A percentile compares a stretch with the other conserved stretches of the same genome.
Conservation (phyloP, 768 basidiomycete species). For the Russula sp. region DNA sequence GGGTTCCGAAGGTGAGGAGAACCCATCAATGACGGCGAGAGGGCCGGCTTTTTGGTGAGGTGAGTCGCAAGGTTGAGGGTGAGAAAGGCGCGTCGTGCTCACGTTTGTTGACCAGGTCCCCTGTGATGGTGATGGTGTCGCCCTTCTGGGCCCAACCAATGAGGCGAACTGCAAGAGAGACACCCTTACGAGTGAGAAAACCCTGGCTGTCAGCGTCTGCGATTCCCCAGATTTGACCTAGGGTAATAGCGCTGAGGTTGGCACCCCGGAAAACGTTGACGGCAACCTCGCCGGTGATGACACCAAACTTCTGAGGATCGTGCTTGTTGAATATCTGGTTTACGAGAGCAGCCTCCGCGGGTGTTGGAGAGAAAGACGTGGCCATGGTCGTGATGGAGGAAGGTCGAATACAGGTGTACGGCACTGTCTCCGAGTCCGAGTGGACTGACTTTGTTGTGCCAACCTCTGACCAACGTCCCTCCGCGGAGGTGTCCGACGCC, state of each 20-base stretch:
- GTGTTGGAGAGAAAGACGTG: slow-evolving; percentile 42
- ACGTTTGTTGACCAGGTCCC: slow-evolving; percentile 67
- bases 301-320: slow-evolving; percentile 74
- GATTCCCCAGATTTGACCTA: slow-evolving; percentile 92
- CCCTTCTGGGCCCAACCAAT: slow-evolving; percentile 92
- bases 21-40: slow-evolving; percentile 70
- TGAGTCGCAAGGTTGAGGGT: slow-evolving; percentile 19
- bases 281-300: slow-evolving; percentile 87
- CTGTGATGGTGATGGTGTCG: slow-evolving; percentile 56
- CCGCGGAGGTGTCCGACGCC: not conserved
- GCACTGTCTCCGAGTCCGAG: too few relatives aligned
- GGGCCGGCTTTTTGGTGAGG: slow-evolving; percentile 61
- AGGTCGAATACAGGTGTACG: not conserved
- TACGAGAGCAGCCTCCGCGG: slow-evolving; percentile 52
- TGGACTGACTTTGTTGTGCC: too few relatives aligned
- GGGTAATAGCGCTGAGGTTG: slow-evolving; percentile 64
- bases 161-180: slow-evolving; percentile 81
- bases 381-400: slow-evolving; percentile 29
- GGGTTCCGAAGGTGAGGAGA: slow-evolving; percentile 45
- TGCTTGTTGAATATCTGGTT: slow-evolving; percentile 65
- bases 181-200: slow-evolving; percentile 82
- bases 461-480: too few relatives aligned
- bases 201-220: slow-evolving; percentile 94
- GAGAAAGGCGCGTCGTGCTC: slow-evolving; percentile 30
- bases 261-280: slow-evolving; percentile 82